Base-by-base conservation (phyloP, 352 stramenopile species). In the Elongisporangium prolatum region DNA sequence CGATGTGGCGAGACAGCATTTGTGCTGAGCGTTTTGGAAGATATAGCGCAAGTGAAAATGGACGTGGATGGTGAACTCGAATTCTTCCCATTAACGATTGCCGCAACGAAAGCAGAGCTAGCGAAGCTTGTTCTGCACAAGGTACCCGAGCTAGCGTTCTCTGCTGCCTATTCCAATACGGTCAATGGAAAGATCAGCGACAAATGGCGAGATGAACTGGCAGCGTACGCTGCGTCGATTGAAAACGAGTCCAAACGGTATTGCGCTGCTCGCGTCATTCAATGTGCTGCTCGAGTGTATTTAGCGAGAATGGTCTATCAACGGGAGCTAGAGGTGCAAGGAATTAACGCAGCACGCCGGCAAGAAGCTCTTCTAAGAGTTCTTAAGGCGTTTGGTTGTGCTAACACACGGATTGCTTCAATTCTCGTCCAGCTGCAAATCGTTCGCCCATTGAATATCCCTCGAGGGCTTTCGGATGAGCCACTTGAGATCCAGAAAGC, bases 31-130 rank as follows among this genome's bases (percentile, higher is more conserved):
- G 62, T 92, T 17, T 65, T 75, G 24, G 80, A 92, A 21, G 61
- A 75, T 0, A 81, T 91, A 11, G 82, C 82, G 34, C 71, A 92
- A 50, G 74, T 92, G 21, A 94, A 94, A 48, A 81, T 94, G 65
- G 84, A 94, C 37, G 55, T 88, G n/a, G 84, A 92, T 37, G 77
- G 78, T 10, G 68, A 75, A 38, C 68, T 92, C n/a, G 84, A 94
- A 60, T 94, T 94, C 60, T 80, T 94, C 49, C 82, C 82, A 16
- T 57, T 92, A 17, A 50, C 73, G 20, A 65, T 89, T 2, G 82
- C 79, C 7, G 73, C 73, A 0, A 88, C 82, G 2, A 84, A 79
- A 25, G 54, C 78, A 2, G 82, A 94, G 14, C 57, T 73, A 18
- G 57, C 68, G 2, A 88, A 86, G 18, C 70, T 56, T 17, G 79